phyloP scores from a whole-genome alignment of 2,329 filamentous ascomycete genomes.

The Penicillium sp. region DNA sequence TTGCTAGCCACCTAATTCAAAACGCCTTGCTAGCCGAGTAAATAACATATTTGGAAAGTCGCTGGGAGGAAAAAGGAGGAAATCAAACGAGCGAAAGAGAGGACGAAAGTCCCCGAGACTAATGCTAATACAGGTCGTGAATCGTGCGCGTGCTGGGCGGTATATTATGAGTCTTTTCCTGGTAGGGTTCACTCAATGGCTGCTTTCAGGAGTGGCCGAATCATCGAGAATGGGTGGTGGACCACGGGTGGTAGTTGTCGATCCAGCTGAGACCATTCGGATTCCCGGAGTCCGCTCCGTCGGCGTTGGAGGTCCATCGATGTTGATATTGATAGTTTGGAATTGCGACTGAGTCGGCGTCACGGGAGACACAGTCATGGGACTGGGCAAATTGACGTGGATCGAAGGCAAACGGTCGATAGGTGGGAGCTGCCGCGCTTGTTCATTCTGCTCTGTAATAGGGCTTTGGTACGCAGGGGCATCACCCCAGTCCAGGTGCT shows the following conservation, averaged over 20 bases:
- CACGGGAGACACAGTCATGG: conserved; percentile 25
- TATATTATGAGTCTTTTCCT: not conserved
- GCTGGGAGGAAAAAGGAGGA: conserved; percentile 9
- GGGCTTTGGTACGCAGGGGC: conserved; percentile 43
- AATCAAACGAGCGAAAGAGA: conserved; percentile 1
- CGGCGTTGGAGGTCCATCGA: conserved; percentile 8
- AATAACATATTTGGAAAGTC: conserved; percentile 6
- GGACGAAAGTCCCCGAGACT: conserved; percentile 8
- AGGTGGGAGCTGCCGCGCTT: conserved; percentile 19
- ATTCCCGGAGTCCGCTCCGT: not conserved
- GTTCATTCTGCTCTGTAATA: conserved; percentile 16
- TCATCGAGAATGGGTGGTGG: conserved; percentile 5
- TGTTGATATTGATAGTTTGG: conserved; percentile 1
- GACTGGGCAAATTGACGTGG: conserved; percentile 33
- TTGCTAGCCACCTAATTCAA: conserved; percentile 2
- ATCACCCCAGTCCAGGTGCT: conserved; percentile 45
- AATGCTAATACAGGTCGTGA: conserved; percentile 25
- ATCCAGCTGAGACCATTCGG: conserved; percentile 4
- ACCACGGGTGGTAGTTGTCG: not conserved
- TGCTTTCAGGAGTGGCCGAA: not conserved
- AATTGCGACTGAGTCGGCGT: conserved; percentile 23
- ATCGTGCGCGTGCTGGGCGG: conserved; percentile 19
- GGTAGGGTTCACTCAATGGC: no score
- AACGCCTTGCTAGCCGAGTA: conserved; percentile 31
- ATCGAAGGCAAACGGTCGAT: conserved; percentile 33